Conservation (phyloP, 768 basidiomycete species). For the Suillus subalutaceus region DNA sequence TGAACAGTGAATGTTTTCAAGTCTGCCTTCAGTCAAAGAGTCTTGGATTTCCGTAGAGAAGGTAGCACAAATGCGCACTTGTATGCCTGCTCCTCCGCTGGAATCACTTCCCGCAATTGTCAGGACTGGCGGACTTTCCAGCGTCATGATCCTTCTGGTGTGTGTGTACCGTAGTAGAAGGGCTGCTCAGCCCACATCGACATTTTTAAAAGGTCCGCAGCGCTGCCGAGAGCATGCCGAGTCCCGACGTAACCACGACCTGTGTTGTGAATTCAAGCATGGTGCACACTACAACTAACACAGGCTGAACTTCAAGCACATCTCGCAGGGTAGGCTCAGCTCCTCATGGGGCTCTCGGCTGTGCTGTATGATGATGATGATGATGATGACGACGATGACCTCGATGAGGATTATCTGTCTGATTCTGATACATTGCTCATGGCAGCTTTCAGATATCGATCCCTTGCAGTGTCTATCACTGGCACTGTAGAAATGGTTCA, state of each 20-base stretch:
- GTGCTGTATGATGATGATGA: not conserved
- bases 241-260: no score
- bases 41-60: not conserved
- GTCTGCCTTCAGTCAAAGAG: slow-evolving; percentile 61
- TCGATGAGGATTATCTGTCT: not conserved
- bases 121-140: slow-evolving; percentile 43
- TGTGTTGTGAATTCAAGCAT: no score
- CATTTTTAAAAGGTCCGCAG: not conserved
- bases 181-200: not conserved
- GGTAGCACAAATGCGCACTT: slow-evolving; percentile 46
- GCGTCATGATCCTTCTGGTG: not conserved
- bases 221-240: not conserved
- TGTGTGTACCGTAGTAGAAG: no score
- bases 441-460: not conserved
- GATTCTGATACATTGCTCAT: not conserved
- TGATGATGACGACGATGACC: not conserved
- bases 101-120: slow-evolving; percentile 85
- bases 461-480: not conserved
- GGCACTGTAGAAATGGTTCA: slow-evolving; percentile 2
- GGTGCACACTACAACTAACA: not conserved
- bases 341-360: not conserved
- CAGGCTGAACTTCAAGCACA: not conserved
- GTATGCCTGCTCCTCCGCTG: slow-evolving; percentile 88
- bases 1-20: slow-evolving; percentile 82
- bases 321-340: not conserved